Base-by-base conservation (phyloP, 345 rosid genomes). In the Sapria himalayana region DNA sequence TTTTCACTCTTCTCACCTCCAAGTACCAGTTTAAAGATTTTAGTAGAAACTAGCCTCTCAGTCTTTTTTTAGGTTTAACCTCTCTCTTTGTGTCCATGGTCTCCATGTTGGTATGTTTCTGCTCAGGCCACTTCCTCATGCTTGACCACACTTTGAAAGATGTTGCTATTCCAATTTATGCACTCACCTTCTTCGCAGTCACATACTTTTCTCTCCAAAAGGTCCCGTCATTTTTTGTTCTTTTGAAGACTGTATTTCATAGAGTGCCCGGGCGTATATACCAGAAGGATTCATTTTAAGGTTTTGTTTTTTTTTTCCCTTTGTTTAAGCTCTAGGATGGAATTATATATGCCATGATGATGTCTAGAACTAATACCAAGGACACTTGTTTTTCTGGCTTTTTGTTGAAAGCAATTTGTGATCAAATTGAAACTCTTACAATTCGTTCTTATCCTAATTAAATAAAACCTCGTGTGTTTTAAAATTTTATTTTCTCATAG, bases 231-330 rank as follows among this genome's bases (percentile, higher is more conserved):
- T 59, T 47, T 41, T 37, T 52, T 20, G 63, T 47, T 25, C 54
- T 58, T 19, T 8, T 48, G 3, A 25, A 62, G 64, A 71, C 80
- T 5, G 51, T 47, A 11, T 39, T 50, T 11, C 58, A 49, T 54
- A 63, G 56, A 33, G 69, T 73, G 18, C 81, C 71, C 0, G 62
- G 62, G 19, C 69, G 65, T 23, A n/a, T n/a, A n/a, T n/a, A n/a
- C n/a, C n/a, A n/a, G n/a, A n/a, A n/a, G n/a, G n/a, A n/a, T n/a
- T n/a, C n/a, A n/a, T n/a, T n/a, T n/a, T n/a, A n/a, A n/a, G n/a
- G n/a, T n/a, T n/a, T n/a, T n/a, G n/a, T n/a, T n/a, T n/a, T n/a
- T n/a, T n/a, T n/a, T n/a, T n/a, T n/a, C n/a, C n/a, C n/a, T n/a
- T n/a, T n/a, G n/a, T n/a, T n/a, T n/a, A n/a, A n/a, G n/a, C n/a